Base-by-base conservation (phyloP, 306 rosid species). In the Lithocarpus polystachyus region DNA sequence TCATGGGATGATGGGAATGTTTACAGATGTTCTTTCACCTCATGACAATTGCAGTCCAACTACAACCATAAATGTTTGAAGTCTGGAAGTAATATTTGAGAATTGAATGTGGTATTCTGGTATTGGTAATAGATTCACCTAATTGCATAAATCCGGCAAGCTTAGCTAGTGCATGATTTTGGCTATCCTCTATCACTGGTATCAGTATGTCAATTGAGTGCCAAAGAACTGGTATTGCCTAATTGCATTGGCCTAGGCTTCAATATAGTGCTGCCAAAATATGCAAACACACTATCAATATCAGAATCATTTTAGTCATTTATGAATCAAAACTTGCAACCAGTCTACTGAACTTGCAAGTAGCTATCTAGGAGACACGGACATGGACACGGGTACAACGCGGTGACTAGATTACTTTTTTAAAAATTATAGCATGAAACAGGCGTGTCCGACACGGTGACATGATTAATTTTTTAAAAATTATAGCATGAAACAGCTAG, bases 91-190 rank as follows among this genome's bases (percentile, higher is more conserved):
- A 28, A 17, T 62, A 2, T 29, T 8, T 9, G 1, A 28, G 29
- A 62, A 45, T 67, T 67, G 72, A 11, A 2, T 35, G 45, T 37
- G 45, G 11, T 37, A 37, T 37, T 1, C 6, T 13, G 33, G 19
- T 60, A 12, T 60, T 22, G 23, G 28, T 48, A 48, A 48, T 12
- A 48, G 17, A 48, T 10, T 93, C 98, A 35, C 98, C 97, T 67
- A 91, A 77, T 19, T 93, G 98, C 93, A 93, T 93, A 84, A 93
- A 93, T 56, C 98, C 98, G 43, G 93, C 97, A 86, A 93, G 89
- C 81, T 93, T 91, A 17, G 98, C 97, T 14, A 91, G 84, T 24
- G 97, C 92, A 43, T 88, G 88, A 62, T 88, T 88, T 57, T 86
- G 88, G 10, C 97, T 93, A 62, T 88, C 88, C 69, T 93, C 94